These are phyloP conservation scores for Nicotiana attenuata DNA, from an alignment of 257 asterid genomes.

Conservation along the genomic window DNA sequence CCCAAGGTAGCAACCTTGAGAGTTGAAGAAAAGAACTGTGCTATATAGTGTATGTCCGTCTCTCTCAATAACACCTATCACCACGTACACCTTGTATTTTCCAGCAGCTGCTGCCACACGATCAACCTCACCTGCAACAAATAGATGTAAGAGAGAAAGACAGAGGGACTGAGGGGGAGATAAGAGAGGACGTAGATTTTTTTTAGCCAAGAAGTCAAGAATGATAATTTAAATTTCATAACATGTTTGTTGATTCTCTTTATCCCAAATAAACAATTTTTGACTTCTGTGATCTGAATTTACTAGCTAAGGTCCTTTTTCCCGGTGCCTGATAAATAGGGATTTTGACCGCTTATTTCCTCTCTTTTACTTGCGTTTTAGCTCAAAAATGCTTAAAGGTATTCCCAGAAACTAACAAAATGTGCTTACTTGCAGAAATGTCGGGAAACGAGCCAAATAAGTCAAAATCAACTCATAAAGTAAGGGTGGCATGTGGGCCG, in stretches of 20 bases:
- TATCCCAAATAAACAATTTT: not conserved
- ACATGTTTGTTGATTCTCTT: not conserved
- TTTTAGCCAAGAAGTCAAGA: not conserved
- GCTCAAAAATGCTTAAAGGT: no score
- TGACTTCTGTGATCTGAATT: not conserved
- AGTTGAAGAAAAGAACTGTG: constrained; percentile 46
- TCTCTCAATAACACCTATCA: constrained; percentile 85
- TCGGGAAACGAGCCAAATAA: no score
- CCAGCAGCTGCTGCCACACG: constrained; percentile 90
- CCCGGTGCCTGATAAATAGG: no score
- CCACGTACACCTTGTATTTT: constrained; percentile 71
- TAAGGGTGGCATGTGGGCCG: no score
- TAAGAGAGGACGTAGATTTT: not conserved
- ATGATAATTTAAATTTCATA: not conserved
- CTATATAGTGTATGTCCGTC: constrained; percentile 50
- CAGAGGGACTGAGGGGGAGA: not conserved
- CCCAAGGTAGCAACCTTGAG: constrained; percentile 82
- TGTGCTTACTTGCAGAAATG: no score
- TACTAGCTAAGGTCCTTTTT: no score
- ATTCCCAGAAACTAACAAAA: no score
- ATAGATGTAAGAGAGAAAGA: constrained; percentile 1
- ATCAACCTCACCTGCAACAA: constrained; percentile 68
- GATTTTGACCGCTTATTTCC: no score
- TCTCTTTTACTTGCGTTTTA: no score
- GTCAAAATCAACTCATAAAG: no score